Evolutionary conservation across 495 filamentous ascomycete species (phyloP), one percentile per base, ranked within the genome.

Genomic region (Trichoderma asperelloides): DNA sequence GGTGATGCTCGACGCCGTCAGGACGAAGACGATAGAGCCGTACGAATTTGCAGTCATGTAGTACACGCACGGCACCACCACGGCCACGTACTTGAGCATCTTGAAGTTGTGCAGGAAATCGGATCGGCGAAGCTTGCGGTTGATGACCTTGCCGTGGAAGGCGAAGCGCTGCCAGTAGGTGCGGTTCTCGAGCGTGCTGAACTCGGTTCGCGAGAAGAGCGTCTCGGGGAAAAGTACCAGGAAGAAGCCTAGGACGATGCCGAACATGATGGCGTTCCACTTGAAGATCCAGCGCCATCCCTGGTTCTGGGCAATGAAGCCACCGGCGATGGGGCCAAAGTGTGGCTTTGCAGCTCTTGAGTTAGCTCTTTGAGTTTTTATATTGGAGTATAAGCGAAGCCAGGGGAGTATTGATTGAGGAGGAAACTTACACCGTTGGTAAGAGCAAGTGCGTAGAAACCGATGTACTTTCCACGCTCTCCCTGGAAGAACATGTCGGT

Each of bases 151-250:
- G 16, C 71, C 70, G 21, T 57, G 47, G 66, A 73, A 72, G 49
- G 69, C 64, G 28, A 75, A 70, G 60, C 72, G 68, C 30, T 70
- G 25, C 18, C 39, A 60, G 60, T 73, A 73, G 37, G 40, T 69
- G 63, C 73, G 73, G 64, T 69, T 68, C 16, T 71, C 67, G 3
- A 68, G 69, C 33, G 67, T 66, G 23, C 60, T 64, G 41, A 57
- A 62, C 2, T 70, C 69, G 66, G 71, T 69, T 23, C 73, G 71
- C 1, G 70, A 70, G 70, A 73, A 75, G 55, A 75, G 70, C 9
- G 73, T 75, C 66, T 75, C 73, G 16, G 73, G 73, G 68, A 75
- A 71, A 63, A 70, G 69, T 41, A 75, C 69, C 57, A 75, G 60
- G 37, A 68, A 70, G 40, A 73, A 37, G 27, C 63, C 49, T 57